Base-by-base conservation (phyloP, 164 flowering plant genomes). In the Taxillus chinensis region DNA sequence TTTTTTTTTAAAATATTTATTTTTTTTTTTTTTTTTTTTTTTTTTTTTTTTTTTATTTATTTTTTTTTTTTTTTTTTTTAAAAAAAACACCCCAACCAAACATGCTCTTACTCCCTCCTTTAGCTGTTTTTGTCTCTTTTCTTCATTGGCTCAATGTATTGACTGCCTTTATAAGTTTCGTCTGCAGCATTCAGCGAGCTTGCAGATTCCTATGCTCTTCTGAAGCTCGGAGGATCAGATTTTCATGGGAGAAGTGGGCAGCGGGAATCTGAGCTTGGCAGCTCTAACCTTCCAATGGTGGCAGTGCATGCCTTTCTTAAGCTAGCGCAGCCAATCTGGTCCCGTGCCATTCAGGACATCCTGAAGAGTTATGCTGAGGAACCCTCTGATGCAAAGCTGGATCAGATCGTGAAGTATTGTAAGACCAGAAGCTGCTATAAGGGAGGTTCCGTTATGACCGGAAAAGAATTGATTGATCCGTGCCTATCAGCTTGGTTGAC, bases 171-270 rank as follows among this genome's bases (percentile, higher is more conserved):
- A 27, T 27, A 27, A 27, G 27, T 27, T 27, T 55, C 42, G 8
- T 61, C 16, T 56, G 66, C 80, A 83, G 90, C 60, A 11, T 83
- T 73, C 75, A 81, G 86, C 75, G 93, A 90, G 49, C 72, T 90
- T 43, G 96, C 96, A 1, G 96, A 92, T 68, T 14, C 77, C 2
- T 74, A 79, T 62, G 83, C 73, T 42, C 95, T 90, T 42, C 39
- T 90, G 71, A 90, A 93, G 81, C 79, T 93, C 15, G 97, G 97
- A 60, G 99, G 99, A 13, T 90, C 99, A 40, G 96, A 93, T 77
- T 93, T 66, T 71, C 99, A 93, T 71, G 99, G 87, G 5, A 83
- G 75, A 75, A 87, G 96, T 37, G 85, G 89, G 39, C 78, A 78
- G 10, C 70, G 74, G 58, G 97, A 90, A 67, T 83, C 92, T 51